Base-by-base conservation (phyloP, 192 early-diverging fungal genomes). In the Umbelopsis sp. region DNA sequence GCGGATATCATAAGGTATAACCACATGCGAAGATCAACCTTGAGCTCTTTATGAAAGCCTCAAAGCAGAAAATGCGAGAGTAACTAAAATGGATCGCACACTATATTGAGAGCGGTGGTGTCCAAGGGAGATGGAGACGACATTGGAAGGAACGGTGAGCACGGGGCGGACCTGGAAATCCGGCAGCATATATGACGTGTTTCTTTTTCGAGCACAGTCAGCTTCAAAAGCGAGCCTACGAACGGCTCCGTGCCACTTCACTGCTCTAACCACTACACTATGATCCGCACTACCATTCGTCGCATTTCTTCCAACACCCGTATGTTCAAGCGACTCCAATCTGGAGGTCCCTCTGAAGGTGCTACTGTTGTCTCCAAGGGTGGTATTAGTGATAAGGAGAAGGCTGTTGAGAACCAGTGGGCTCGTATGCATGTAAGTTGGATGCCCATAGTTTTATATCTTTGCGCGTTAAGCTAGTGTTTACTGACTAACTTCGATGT, bases 381-480 rank as follows among this genome's bases (percentile, higher is more conserved):
- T 12, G 41, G 72, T 38, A 75, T 81, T 41, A 69, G 72, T 20
- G 72, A 74, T 4, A 81, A 81, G 54, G 80, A 81, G 65, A 78
- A 74, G 66, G 80, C 80, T 43, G 21, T 75, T 17, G 80, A 81
- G 52, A 77, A 81, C 44, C 72, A 75, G 45, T 81, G 76, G 76
- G 72, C 72, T 56, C 72, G 76, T 66, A 12, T 66, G 12, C 76
- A 78, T 24, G 80, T 81, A 49, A 74, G 76, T 77, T 9, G 17
- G 66, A 52, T 41, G 1, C n/a, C 16, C 3, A 34, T 54, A 41
- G 38, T 6, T 6, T 41, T 6, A 38, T 38, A 38, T 38, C 3
- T 38, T 41, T 41, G 38, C 38, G 25, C 22, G 25, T 41, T 10
- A 31, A 8, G 16, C 41, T 38, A 26, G 49, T 41, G 38, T 11